Conservation (phyloP, 148 eudicot genomes). For the Polygonum maritimum region DNA sequence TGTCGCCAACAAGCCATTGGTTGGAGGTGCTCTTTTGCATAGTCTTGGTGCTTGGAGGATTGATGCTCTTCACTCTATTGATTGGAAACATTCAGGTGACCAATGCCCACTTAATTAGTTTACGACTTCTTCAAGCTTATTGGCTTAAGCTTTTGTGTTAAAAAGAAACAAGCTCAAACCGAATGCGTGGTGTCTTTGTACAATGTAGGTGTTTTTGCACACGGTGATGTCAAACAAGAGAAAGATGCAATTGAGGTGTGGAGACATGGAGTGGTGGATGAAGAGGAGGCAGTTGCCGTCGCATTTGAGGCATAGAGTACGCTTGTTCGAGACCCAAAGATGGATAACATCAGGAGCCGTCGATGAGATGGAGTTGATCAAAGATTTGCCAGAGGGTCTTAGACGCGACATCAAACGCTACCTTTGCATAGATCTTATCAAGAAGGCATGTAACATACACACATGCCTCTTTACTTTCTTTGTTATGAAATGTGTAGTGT, state of each 20-base stretch:
- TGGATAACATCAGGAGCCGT: constrained; percentile 29
- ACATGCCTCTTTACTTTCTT: neutral
- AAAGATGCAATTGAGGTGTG: constrained; percentile 21
- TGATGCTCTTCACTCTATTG: constrained; percentile 28
- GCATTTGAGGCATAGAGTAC: constrained; percentile 24
- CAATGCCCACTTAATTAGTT: neutral
- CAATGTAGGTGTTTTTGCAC: constrained; percentile 26
- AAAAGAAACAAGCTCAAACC: neutral
- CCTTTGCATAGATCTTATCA: constrained; percentile 35
- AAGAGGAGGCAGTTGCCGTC: constrained; percentile 29
- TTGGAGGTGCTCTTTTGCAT: constrained; percentile 24
- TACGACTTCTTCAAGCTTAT: neutral
- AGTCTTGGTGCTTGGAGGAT: constrained; percentile 20
- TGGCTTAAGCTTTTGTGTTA: neutral
- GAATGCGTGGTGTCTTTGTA: neutral
- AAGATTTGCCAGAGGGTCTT: constrained; percentile 32
- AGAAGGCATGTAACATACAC: constrained; percentile 17
- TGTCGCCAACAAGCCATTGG: constrained; percentile 20
- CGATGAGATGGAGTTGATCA: constrained; percentile 33
- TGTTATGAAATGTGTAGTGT: neutral
- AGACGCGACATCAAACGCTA: constrained; percentile 35
- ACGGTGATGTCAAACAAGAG: constrained; percentile 23
- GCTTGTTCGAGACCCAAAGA: constrained; percentile 23
- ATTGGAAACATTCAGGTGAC: constrained; percentile 38
- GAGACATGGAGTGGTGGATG: constrained; percentile 46